A percentile compares a stretch with the other conserved stretches of the same genome.
Evolutionary conservation across 495 filamentous ascomycete species (phyloP).

Genomic region (Stereocaulon alpinum): DNA sequence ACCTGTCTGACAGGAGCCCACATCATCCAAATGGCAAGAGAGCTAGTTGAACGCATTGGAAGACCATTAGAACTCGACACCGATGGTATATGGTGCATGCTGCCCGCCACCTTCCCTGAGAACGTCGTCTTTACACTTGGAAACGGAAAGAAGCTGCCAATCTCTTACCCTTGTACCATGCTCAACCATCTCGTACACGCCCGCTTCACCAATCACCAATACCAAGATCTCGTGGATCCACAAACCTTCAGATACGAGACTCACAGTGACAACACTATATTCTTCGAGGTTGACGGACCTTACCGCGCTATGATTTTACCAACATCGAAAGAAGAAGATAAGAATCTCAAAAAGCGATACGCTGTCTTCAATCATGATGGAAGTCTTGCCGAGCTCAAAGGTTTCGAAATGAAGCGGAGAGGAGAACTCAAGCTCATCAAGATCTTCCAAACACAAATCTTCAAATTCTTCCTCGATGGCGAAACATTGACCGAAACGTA

Average conservation of each 20-base stretch:
- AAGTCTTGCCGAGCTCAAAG: constrained; percentile 91
- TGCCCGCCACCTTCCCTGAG: constrained; percentile 92
- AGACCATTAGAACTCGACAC: constrained; percentile 96
- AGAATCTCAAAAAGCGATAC: constrained; percentile 98
- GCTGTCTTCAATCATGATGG: constrained; percentile 99
- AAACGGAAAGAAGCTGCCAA: constrained; percentile 87
- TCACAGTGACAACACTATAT: constrained; percentile 95
- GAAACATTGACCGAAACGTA: constrained; percentile 81
- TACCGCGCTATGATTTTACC: constrained; percentile 97
- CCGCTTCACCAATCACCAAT: constrained; percentile 94
- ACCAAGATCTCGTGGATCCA: constrained; percentile 76
- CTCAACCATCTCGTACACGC: constrained; percentile 95
- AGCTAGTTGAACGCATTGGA: constrained; percentile 88
- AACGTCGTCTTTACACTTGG: constrained; percentile 91
- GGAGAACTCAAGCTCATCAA: constrained; percentile 99
- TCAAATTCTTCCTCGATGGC: constrained; percentile 97
- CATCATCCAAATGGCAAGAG: constrained; percentile 95
- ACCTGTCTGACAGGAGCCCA: constrained; percentile 93
- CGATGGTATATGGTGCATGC: constrained; percentile 99
- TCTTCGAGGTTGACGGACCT: constrained; percentile 97
- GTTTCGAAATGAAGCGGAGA: constrained; percentile 95
- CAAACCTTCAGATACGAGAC: constrained; percentile 82
- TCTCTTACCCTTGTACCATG: constrained; percentile 99
- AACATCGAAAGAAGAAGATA: constrained; percentile 96
- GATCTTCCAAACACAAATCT: constrained; percentile 98